Base-by-base conservation (phyloP, 106 monocot genomes). In the Posidonia australis region DNA sequence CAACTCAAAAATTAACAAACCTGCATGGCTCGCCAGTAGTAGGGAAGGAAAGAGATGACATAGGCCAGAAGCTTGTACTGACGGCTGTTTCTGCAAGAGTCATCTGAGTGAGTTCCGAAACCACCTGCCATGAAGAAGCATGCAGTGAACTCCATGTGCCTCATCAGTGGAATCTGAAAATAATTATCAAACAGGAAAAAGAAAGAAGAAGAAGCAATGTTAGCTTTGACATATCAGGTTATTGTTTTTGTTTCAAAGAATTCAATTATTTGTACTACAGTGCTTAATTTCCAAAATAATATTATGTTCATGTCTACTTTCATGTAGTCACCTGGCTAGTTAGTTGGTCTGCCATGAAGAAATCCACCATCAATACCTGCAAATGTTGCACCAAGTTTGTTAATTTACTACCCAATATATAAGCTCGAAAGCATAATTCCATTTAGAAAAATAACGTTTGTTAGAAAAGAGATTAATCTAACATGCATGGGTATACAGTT, bases 291-390 rank as follows among this genome's bases (percentile, higher is more conserved):
- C n/a, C n/a, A n/a, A n/a, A n/a, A n/a, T n/a, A n/a, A n/a, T n/a
- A n/a, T n/a, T n/a, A n/a, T n/a, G n/a, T n/a, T n/a, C n/a, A n/a
- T n/a, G n/a, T n/a, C n/a, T n/a, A n/a, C n/a, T n/a, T n/a, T n/a
- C n/a, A n/a, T n/a, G n/a, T n/a, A n/a, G n/a, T 79, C 23, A 98
- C 90, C 96, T 91, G 91, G 58, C 91, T 99, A 14, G 87, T 99
- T 65, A 99, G 72, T 62, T 99, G 90, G 63, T 92, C 91, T 14
- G 98, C 98, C 98, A 99, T 99, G 88, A 99, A 92, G 79, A 99
- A 99, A 63, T 99, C 98, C 16, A 71, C 91, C 83, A 92, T 83
- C 58, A 84, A 29, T 25, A 96, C 96, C 94, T 96, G 71, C 27
- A 76, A 22, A 19, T 24, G 13, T 4, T 24, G 13, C 21, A 6